Percentiles rank a stretch among this genome's conserved stretches.
Conservation (phyloP, 805 yeast species). For the Suhomyces faveliae region DNA sequence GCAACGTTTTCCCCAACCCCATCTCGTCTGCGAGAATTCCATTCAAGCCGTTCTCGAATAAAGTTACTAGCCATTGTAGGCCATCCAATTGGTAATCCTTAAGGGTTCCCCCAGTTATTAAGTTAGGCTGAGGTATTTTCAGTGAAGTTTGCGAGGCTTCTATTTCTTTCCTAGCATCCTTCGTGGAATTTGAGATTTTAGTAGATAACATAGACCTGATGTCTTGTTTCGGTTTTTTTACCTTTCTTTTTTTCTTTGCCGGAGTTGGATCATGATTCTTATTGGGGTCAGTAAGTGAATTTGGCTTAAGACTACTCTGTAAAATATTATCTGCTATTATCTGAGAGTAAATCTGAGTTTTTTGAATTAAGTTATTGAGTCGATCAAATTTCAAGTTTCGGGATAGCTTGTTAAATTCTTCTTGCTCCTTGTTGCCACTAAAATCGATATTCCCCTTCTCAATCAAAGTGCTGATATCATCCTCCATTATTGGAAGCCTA, state of each 20-base stretch:
- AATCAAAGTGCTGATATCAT: conserved; percentile 5
- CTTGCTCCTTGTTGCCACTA: conserved; percentile 27
- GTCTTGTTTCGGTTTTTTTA: conserved; percentile 31
- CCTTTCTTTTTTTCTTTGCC: conserved; percentile 10
- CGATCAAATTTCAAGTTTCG: conserved; percentile 61
- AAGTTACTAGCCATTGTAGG: conserved; percentile 81
- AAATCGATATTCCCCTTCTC: background rate
- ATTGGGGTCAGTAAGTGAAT: background rate
- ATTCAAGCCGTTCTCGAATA: conserved; percentile 90
- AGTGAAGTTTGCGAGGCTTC: conserved; percentile 23
- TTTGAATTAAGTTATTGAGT: conserved; percentile 73
- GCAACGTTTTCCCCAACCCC: conserved; percentile 95
- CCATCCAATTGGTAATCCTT: conserved; percentile 89
- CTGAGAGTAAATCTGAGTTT: conserved; percentile 82
- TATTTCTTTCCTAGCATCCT: conserved; percentile 20
- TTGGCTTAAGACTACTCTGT: conserved; percentile 38
- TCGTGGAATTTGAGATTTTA: conserved; percentile 17
- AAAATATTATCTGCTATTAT: conserved; percentile 80
- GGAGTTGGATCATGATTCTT: conserved; percentile 8
- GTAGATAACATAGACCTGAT: conserved; percentile 14
- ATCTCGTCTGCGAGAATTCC: conserved; percentile 97
- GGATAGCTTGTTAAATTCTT: conserved; percentile 44
- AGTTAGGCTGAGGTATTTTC: conserved; percentile 21
- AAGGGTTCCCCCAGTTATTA: conserved; percentile 50
- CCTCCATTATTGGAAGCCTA: background rate